These are phyloP conservation scores for Candida maltosa DNA, from an alignment of 805 yeast genomes.

Conservation along the genomic window DNA sequence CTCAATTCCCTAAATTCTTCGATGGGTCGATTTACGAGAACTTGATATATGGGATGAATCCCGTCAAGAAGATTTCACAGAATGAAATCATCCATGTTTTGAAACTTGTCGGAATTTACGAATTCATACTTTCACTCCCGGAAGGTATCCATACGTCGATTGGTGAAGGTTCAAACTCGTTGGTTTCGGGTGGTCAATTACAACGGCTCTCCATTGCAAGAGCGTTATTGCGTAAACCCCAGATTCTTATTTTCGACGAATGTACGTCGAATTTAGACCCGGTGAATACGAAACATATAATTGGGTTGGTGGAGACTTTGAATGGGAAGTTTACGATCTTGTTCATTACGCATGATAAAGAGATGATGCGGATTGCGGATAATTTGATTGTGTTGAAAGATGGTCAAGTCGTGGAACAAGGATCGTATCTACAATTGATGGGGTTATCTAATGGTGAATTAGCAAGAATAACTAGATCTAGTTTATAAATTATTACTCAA, in stretches of 20 bases:
- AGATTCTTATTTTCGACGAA: conserved; percentile 75
- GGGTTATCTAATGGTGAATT: conserved; percentile 2
- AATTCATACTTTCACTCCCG: conserved; percentile 53
- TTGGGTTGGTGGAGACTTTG: conserved; percentile 42
- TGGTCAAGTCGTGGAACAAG: conserved; percentile 49
- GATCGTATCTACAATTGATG: conserved; percentile 25
- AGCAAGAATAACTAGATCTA: conserved; percentile 4
- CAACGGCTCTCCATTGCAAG: conserved; percentile 85
- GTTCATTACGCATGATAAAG: conserved; percentile 71
- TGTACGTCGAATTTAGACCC: conserved; percentile 86
- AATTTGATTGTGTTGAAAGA: conserved; percentile 44
- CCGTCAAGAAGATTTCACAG: conserved; percentile 16
- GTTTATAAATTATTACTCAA: background rate
- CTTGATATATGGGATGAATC: conserved; percentile 53
- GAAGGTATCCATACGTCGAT: conserved; percentile 59
- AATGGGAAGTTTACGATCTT: conserved; percentile 40
- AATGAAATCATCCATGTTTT: conserved; percentile 37
- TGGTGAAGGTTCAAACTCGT: conserved; percentile 31
- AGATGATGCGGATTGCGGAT: conserved; percentile 60
- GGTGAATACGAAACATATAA: conserved; percentile 50
- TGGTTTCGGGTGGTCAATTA: conserved; percentile 86
- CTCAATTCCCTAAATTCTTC: conserved; percentile 70
- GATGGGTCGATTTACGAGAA: conserved; percentile 75
- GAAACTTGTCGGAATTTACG: conserved; percentile 46
- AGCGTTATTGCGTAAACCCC: conserved; percentile 68